Percentiles rank a stretch among this genome's conserved stretches.
phyloP scores from a whole-genome alignment of 441 rosid genomes.

The Viola pubescens region DNA sequence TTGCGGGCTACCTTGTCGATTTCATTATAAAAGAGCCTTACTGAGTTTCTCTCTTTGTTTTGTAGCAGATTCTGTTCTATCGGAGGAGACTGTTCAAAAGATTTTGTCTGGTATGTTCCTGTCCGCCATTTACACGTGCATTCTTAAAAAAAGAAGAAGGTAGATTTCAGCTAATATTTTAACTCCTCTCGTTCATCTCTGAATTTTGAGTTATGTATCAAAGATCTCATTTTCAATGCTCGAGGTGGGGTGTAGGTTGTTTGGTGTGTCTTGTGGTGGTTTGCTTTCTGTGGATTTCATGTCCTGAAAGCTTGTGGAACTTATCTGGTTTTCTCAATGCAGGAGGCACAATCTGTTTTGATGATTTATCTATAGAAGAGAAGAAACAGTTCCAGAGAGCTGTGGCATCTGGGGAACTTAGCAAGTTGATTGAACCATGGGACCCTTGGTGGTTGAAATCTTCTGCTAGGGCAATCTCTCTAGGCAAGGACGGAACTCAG shows the following conservation, averaged over 20 bases:
- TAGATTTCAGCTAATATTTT: not conserved
- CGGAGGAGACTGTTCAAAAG: constrained; percentile 58
- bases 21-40: not conserved
- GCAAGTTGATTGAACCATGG: constrained; percentile 88
- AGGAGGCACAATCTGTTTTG: constrained; percentile 49
- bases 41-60: constrained; percentile 16
- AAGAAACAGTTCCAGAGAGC: constrained; percentile 74
- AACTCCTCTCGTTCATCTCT: not conserved
- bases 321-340: constrained; percentile 9
- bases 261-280: not conserved
- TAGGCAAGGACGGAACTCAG: constrained; percentile 51
- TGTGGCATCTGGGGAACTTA: constrained; percentile 69
- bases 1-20: not conserved
- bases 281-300: not conserved
- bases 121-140: not conserved
- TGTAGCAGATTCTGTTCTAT: constrained; percentile 38
- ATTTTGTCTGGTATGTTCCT: constrained; percentile 46
- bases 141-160: not conserved
- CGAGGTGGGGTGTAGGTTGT: not conserved
- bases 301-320: constrained; percentile 13
- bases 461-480: constrained; percentile 52
- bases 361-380: constrained; percentile 65
- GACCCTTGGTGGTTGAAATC: constrained; percentile 93
- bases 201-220: not conserved
- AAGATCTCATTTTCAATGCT: not conserved